Conservation (phyloP, 2,329 filamentous ascomycete species). For the Cryphonectria radicalis region DNA sequence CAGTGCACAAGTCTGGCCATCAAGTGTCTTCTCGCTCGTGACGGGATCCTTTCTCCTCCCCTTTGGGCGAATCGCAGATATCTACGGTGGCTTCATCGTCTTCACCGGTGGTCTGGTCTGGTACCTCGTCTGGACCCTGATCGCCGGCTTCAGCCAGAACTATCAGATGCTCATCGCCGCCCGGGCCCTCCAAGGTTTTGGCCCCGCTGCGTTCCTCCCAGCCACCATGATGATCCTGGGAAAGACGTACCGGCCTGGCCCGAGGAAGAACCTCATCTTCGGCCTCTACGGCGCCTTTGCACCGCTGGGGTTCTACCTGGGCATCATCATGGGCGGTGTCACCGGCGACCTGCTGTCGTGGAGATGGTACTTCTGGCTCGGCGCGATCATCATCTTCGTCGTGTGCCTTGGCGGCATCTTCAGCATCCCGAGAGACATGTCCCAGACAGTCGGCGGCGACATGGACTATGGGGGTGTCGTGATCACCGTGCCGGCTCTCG, state of each 20-base stretch:
- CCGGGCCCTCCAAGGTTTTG: constrained; percentile 75
- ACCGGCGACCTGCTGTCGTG: constrained; percentile 64
- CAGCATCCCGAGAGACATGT: constrained; percentile 43
- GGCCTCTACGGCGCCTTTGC: constrained; percentile 62
- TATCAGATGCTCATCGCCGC: constrained; percentile 74
- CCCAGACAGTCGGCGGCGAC: constrained; percentile 33
- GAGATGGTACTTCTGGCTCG: constrained; percentile 75
- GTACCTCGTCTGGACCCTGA: constrained; percentile 70
- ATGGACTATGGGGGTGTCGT: constrained; percentile 73
- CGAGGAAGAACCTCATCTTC: constrained; percentile 71
- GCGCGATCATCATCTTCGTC: constrained; percentile 47
- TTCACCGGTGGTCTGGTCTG: constrained; percentile 65
- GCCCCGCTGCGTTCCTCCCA: constrained; percentile 72
- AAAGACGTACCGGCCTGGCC: constrained; percentile 70
- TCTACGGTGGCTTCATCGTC: constrained; percentile 64
- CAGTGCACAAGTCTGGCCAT: constrained; percentile 65
- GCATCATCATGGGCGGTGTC: constrained; percentile 69
- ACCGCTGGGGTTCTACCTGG: constrained; percentile 62
- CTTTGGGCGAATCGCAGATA: constrained; percentile 64
- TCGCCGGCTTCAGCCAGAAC: constrained; percentile 71
- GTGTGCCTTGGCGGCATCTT: constrained; percentile 29
- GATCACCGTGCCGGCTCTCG: constrained; percentile 66
- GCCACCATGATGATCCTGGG: constrained; percentile 72
- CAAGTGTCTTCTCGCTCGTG: constrained; percentile 62
- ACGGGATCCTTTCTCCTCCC: constrained; percentile 64